phyloP scores from a whole-genome alignment of 371 early-diverging fungal genomes.

The Syncephalastrum racemosum region DNA sequence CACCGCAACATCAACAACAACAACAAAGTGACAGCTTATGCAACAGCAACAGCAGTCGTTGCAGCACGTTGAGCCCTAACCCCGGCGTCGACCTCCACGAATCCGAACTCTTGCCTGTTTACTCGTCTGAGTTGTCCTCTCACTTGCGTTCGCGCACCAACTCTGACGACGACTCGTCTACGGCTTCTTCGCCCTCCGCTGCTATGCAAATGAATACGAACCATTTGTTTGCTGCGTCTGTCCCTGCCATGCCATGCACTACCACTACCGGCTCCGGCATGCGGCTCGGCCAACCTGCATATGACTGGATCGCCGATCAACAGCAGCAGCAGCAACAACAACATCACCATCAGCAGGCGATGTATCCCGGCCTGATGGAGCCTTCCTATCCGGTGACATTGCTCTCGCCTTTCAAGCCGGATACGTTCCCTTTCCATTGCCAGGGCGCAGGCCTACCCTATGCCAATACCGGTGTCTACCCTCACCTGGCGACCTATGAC shows the following conservation, averaged over 20 bases:
- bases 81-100: slow-evolving; percentile 5
- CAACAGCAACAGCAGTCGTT: slow-evolving; percentile 17
- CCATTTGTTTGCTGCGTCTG: too few species aligned
- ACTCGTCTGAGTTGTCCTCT: not conserved
- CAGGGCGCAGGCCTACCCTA: too few species aligned
- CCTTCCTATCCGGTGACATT: slow-evolving; percentile 11
- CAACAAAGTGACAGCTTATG: not conserved
- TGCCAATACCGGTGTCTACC: too few species aligned
- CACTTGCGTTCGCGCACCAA: slow-evolving; percentile 5
- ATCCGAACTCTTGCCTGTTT: not conserved
- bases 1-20: slow-evolving; percentile 9
- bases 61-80: slow-evolving; percentile 34
- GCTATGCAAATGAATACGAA: slow-evolving; percentile 10
- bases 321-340: slow-evolving; percentile 15
- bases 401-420: slow-evolving; percentile 39
- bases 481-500: too few species aligned
- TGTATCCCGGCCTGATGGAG: too few species aligned
- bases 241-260: slow-evolving; percentile 8
- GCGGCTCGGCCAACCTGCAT: slow-evolving; percentile 1
- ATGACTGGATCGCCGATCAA: slow-evolving; percentile 6
- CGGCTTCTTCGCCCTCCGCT: slow-evolving; percentile 31
- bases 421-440: slow-evolving; percentile 3
- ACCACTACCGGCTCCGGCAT: not conserved
- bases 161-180: slow-evolving; percentile 26
- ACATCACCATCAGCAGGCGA: slow-evolving; percentile 15